phyloP scores from a whole-genome alignment of 1,284 basidiomycete genomes.

The Waitea zeae region DNA sequence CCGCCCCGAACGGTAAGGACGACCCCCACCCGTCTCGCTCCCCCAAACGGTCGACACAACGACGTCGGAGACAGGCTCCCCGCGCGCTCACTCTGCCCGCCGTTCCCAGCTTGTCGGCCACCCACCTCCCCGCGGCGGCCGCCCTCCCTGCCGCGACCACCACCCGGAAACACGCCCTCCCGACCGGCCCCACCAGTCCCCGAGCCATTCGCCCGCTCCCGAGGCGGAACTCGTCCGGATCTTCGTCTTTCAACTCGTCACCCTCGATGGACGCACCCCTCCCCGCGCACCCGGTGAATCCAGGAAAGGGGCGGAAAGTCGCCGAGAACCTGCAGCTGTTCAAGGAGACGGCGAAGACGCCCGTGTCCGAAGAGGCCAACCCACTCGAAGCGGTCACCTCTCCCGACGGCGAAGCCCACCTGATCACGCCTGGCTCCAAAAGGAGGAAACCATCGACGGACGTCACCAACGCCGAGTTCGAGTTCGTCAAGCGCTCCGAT shows the following conservation, averaged over 20 bases:
- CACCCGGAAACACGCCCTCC: no score
- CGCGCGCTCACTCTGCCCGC: no score
- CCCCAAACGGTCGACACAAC: no score
- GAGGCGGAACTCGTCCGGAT: constrained; percentile 4
- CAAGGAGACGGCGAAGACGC: constrained; percentile 34
- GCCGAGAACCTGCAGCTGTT: constrained; percentile 65
- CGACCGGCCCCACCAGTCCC: constrained; percentile 2
- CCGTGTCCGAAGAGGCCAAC: constrained; percentile 22
- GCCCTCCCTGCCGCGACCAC: no score
- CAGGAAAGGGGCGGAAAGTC: constrained; percentile 63
- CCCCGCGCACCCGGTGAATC: constrained; percentile 11
- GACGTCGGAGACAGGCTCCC: no score
- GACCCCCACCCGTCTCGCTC: no score
- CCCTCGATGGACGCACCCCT: not conserved
- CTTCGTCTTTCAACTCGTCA: constrained; percentile 4
- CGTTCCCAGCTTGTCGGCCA: no score
- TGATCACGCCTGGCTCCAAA: no score
- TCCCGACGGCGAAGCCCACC: constrained; percentile 12
- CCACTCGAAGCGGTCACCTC: constrained; percentile 13
- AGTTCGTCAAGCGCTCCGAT: constrained; percentile 67
- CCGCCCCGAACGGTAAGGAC: no score
- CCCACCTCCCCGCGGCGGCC: no score
- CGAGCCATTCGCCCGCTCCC: constrained; percentile 6
- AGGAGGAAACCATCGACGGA: constrained; percentile 14
- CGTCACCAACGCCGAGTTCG: constrained; percentile 47